Base-by-base conservation (phyloP, 1,139 yeast species). In the Scheffersomyces illinoinensis region DNA sequence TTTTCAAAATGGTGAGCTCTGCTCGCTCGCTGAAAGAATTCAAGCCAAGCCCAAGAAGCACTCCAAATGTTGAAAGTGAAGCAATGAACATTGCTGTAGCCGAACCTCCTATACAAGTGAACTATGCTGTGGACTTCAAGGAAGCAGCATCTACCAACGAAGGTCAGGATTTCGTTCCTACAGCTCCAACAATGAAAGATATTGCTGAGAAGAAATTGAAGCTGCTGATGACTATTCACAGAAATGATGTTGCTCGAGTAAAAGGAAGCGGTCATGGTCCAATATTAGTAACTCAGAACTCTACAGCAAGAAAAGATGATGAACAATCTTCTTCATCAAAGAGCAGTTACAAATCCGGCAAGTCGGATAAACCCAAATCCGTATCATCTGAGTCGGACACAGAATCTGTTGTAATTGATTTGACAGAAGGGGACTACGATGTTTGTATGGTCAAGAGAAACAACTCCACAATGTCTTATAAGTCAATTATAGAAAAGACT, bases 71-170 rank as follows among this genome's bases (percentile, higher is more conserved):
- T 18, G 53, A 21, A 20, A 19, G 59, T 19, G 69, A 68, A 51
- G 50, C 56, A 2, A 53, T 70, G 62, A 60, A 71, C 26, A 73
- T 79, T 18, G 66, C 65, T 14, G 74, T 80, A 12, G 75, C 73
- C 1, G 82, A 76, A 51, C 83, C 84, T 2, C 85, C 85, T 5
- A 61, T 63, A 20, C 73, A 69, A 53, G 76, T 81, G 1, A 62
- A 69, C 21, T 81, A 81, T 64, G 77, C 70, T 2, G 78, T 81
- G 24, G 85, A 81, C 60, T 81, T 81, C 68, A 77, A 72, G 55
- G 82, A 77, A 56, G 73, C 78, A 1, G 59, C 61, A 23, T 55
- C 61, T 4, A 65, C 51, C 6, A 17, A 24, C 4, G 51, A 20
- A 48, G 26, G 2, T 6, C 26, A 14, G 8, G n/a, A 48, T 14